Evolutionary conservation across 2,329 filamentous ascomycete genomes (phyloP).

Genomic region (Teratosphaeria destructans): DNA sequence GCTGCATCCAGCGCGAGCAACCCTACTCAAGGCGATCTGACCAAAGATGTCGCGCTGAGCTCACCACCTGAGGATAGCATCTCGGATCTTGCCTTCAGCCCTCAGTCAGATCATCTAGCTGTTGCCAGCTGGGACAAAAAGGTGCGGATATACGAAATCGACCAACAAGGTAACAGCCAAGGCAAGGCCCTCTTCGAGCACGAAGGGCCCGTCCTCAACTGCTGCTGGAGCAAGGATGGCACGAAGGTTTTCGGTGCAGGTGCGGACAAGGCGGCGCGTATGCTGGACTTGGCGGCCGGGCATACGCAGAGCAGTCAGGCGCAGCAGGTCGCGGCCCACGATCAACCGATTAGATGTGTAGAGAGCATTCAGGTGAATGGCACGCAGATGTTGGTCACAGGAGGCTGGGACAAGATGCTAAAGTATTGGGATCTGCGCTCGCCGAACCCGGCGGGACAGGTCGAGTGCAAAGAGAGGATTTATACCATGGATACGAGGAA

Average conservation of each 20-base stretch:
- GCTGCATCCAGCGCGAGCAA: slow-evolving; percentile 42
- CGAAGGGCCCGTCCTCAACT: slow-evolving; percentile 71
- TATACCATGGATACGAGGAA: slow-evolving; percentile 84
- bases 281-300: slow-evolving; percentile 67
- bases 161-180: slow-evolving; percentile 62
- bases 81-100: slow-evolving; percentile 75
- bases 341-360: slow-evolving; percentile 68
- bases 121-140: slow-evolving; percentile 97
- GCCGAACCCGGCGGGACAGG: slow-evolving; percentile 52
- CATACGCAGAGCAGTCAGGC: slow-evolving; percentile 11
- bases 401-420: slow-evolving; percentile 83
- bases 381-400: slow-evolving; percentile 77
- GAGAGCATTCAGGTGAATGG: slow-evolving; percentile 52
- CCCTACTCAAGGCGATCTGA: slow-evolving; percentile 80
- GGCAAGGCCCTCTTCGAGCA: slow-evolving; percentile 82
- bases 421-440: slow-evolving; percentile 79
- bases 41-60: slow-evolving; percentile 71
- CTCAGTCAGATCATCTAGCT: slow-evolving; percentile 68
- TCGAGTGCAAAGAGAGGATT: slow-evolving; percentile 64
- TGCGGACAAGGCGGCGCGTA: slow-evolving; percentile 80
- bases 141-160: slow-evolving; percentile 91
- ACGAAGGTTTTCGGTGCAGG: slow-evolving; percentile 78
- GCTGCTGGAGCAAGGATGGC: slow-evolving; percentile 89
- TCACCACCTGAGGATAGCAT: slow-evolving; percentile 81
- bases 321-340: slow-evolving; percentile 69